Conservation (phyloP, 495 filamentous ascomycete species). For the Penicillium fimorum region DNA sequence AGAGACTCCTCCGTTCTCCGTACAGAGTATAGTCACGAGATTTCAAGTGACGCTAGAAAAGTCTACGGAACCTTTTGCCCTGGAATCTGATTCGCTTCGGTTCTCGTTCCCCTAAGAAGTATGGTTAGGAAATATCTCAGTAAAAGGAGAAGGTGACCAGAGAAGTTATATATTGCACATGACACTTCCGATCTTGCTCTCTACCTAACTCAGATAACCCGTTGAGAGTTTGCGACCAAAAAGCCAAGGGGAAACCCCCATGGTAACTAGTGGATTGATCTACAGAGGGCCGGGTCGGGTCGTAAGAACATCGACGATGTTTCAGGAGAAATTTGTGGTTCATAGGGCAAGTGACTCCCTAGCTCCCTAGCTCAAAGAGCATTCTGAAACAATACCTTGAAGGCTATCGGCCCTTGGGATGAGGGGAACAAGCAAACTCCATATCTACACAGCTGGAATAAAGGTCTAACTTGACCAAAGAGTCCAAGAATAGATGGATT, state of each 20-base stretch:
- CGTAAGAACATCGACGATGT: background rate
- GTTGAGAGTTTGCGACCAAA: background rate
- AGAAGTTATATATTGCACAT: background rate
- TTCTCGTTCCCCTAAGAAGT: background rate
- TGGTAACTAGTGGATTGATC: background rate
- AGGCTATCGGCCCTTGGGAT: background rate
- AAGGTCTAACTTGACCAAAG: background rate
- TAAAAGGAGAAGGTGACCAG: background rate
- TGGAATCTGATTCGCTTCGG: background rate
- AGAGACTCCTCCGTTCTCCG: background rate
- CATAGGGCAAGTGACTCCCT: background rate
- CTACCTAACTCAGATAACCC: background rate
- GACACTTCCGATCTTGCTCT: background rate
- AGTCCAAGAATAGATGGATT: too few relatives aligned
- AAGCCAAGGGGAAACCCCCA: background rate
- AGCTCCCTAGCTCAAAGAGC: background rate
- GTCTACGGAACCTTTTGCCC: background rate
- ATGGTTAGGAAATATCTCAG: background rate
- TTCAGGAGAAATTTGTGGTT: background rate
- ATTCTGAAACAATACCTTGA: too few relatives aligned
- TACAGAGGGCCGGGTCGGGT: background rate
- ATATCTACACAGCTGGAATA: background rate
- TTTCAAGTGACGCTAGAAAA: constrained; percentile 7
- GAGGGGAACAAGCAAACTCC: too few relatives aligned
- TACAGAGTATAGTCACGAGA: background rate